These are phyloP conservation scores for Mentha longifolia DNA, from an alignment of 257 asterid genomes.

Conservation along the genomic window DNA sequence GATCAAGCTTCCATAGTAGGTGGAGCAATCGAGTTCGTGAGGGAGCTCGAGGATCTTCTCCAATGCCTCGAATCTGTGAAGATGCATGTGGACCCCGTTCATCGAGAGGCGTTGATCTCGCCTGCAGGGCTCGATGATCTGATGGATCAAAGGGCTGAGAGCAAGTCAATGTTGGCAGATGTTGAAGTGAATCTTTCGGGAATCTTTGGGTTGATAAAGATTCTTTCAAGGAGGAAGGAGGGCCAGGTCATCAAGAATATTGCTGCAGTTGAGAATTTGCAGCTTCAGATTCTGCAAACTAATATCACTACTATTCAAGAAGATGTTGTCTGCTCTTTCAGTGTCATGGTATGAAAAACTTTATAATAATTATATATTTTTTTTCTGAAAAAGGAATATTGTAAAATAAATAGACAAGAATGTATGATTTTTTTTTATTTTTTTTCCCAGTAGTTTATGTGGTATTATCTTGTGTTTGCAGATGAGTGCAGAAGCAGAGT, in stretches of 20 bases:
- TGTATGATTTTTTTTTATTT: background rate
- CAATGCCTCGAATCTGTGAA: constrained; percentile 90
- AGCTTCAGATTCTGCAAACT: constrained; percentile 69
- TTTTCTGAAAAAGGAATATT: background rate
- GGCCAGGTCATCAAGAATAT: constrained; percentile 67
- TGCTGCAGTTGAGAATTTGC: constrained; percentile 83
- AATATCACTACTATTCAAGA: constrained; percentile 79
- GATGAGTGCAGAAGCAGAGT: constrained; percentile 70
- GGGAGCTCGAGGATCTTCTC: constrained; percentile 81
- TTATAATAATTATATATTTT: background rate
- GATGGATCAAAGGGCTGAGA: constrained; percentile 77
- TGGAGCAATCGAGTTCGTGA: constrained; percentile 90
- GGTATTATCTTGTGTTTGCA: constrained; percentile 35
- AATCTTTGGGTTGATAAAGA: constrained; percentile 74
- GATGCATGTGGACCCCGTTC: constrained; percentile 37
- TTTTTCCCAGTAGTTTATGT: background rate
- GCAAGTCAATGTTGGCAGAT: constrained; percentile 73
- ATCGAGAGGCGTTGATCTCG: constrained; percentile 39
- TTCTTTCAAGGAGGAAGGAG: constrained; percentile 64
- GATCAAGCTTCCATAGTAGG: constrained; percentile 98
- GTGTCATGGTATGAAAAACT: constrained; percentile 66
- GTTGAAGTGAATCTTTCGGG: constrained; percentile 80
- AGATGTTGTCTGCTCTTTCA: constrained; percentile 78
- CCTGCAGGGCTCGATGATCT: constrained; percentile 27
- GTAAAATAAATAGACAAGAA: background rate